Conservation (phyloP, 257 asterid genomes). For the Nicotiana attenuata region DNA sequence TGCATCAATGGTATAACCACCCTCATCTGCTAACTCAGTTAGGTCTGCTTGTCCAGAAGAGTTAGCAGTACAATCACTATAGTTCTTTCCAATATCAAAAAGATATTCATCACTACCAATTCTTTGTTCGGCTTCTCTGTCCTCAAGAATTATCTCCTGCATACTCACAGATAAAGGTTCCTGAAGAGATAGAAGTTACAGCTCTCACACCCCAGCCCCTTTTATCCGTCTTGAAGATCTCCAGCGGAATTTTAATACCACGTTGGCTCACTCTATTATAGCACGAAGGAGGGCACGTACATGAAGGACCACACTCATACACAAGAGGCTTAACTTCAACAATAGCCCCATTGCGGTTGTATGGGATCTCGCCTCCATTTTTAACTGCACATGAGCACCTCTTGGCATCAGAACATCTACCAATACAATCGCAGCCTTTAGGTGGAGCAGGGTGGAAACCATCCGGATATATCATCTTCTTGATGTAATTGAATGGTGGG, state of each 20-base stretch:
- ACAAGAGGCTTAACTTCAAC: slow-evolving; percentile 63
- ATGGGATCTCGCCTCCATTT: slow-evolving; percentile 80
- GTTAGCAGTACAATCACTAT: slow-evolving; percentile 25
- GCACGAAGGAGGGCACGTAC: slow-evolving; percentile 89
- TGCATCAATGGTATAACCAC: slow-evolving; percentile 74
- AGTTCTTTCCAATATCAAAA: slow-evolving; percentile 75
- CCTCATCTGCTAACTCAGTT: slow-evolving; percentile 38
- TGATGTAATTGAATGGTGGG: slow-evolving; percentile 47
- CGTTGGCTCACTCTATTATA: slow-evolving; percentile 68
- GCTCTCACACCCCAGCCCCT: slow-evolving; percentile 98
- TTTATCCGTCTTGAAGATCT: slow-evolving; percentile 70
- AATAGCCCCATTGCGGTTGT: slow-evolving; percentile 65
- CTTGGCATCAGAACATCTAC: slow-evolving; percentile 50
- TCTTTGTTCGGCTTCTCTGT: slow-evolving; percentile 73
- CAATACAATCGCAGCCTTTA: slow-evolving; percentile 63
- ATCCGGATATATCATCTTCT: slow-evolving; percentile 57
- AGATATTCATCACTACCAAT: slow-evolving; percentile 77
- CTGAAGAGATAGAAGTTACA: slow-evolving; percentile 58
- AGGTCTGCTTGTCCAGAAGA: slow-evolving; percentile 25
- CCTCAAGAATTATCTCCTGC: slow-evolving; percentile 84
- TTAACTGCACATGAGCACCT: slow-evolving; percentile 54
- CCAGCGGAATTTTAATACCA: slow-evolving; percentile 58
- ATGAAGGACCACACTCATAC: slow-evolving; percentile 82
- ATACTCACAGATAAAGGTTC: slow-evolving; percentile 90
- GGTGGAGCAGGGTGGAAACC: slow-evolving; percentile 40